Conservation (phyloP, 2,329 filamentous ascomycete species). For the Aureobasidium sp. region DNA sequence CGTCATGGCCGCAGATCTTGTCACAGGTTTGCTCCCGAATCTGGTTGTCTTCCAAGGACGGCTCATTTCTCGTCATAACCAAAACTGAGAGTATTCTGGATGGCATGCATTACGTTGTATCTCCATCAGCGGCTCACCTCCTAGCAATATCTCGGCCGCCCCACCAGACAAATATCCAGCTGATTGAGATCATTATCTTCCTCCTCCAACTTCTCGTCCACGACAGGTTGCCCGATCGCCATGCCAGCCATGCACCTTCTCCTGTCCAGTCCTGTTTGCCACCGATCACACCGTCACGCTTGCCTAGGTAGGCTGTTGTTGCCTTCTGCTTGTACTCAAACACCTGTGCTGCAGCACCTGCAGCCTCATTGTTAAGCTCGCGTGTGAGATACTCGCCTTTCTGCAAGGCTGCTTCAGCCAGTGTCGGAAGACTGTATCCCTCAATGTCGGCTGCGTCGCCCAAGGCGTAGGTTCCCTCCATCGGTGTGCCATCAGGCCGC, state of each 20-base stretch:
- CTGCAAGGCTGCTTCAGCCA: conserved; percentile 31
- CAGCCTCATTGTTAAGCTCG: conserved; percentile 20
- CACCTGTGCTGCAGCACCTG: conserved; percentile 13
- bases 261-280: conserved; percentile 34
- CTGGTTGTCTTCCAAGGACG: background rate
- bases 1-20: background rate
- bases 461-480: conserved; percentile 26
- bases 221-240: conserved; percentile 29
- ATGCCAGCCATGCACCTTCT: conserved; percentile 34
- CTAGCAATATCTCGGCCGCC: conserved; percentile 24
- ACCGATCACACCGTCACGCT: conserved; percentile 34
- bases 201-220: conserved; percentile 25
- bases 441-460: conserved; percentile 34
- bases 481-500: conserved; percentile 18
- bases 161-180: conserved; percentile 20
- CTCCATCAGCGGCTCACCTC: conserved; percentile 12
- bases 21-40: background rate
- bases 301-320: conserved; percentile 33
- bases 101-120: background rate
- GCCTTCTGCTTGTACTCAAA: conserved; percentile 33
- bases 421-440: conserved; percentile 26
- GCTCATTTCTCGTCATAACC: background rate
- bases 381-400: conserved; percentile 30
- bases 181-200: conserved; percentile 24
- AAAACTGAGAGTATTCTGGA: background rate